A percentile compares a stretch with the other conserved stretches of the same genome.
These are phyloP conservation scores for Trapa incisa DNA, from an alignment of 345 rosid species.

Conservation along the genomic window DNA sequence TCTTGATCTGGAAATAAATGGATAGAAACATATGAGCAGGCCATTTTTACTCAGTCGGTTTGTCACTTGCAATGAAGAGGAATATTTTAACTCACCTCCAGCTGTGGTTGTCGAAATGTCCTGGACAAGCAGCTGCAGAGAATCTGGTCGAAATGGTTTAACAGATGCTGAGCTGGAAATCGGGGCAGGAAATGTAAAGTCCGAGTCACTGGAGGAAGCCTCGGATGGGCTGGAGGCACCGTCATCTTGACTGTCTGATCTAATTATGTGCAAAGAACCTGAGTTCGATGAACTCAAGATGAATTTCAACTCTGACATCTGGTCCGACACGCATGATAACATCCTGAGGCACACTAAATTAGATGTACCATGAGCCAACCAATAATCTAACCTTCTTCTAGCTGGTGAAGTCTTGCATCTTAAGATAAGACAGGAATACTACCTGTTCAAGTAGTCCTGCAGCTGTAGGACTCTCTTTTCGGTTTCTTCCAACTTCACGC, in stretches of 20 bases:
- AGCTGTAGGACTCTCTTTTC: slow-evolving; percentile 62
- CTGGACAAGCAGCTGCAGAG: slow-evolving; percentile 38
- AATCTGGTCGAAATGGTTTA: slow-evolving; percentile 19
- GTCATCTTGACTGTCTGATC: slow-evolving; percentile 28
- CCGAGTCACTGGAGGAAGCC: slow-evolving; percentile 53
- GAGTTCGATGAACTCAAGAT: slow-evolving; percentile 45
- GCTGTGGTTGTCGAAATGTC: slow-evolving; percentile 38
- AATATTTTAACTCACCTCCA: slow-evolving; percentile 30
- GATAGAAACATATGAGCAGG: background rate
- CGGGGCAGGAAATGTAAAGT: slow-evolving; percentile 60
- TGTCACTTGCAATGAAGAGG: slow-evolving; percentile 8
- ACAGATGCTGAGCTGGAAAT: slow-evolving; percentile 16
- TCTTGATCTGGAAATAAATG: no score
- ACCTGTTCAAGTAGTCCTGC: slow-evolving; percentile 78
- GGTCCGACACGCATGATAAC: slow-evolving; percentile 70
- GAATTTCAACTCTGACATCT: slow-evolving; percentile 64
- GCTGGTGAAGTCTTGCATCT: background rate
- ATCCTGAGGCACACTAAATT: slow-evolving; percentile 82
- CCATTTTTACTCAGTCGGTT: background rate
- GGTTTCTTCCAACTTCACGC: slow-evolving; percentile 59
- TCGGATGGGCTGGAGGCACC: slow-evolving; percentile 43
- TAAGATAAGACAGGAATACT: slow-evolving; percentile 15
- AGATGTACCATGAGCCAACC: slow-evolving; percentile 39
- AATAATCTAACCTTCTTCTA: background rate
- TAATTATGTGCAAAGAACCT: slow-evolving; percentile 27